Percentiles rank a stretch among this genome's conserved stretches.
These are phyloP conservation scores for Bifiguratus adelaidae DNA, from an alignment of 192 early-diverging fungal species.

Conservation along the genomic window DNA sequence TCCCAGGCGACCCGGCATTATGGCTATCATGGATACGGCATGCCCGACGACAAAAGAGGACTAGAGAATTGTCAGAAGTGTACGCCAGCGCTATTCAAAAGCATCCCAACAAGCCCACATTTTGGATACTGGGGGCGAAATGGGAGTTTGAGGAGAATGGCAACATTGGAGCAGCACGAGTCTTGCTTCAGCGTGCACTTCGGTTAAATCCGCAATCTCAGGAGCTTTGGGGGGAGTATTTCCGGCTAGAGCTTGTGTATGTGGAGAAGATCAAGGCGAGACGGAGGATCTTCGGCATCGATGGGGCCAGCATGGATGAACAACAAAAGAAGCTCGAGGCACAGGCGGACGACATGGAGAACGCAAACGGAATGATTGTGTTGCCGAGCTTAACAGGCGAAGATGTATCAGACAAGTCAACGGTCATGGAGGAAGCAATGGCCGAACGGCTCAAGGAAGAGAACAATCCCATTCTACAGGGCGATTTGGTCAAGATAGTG, in stretches of 20 bases:
- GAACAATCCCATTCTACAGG: conserved; percentile 54
- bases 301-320: no score
- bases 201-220: conserved; percentile 64
- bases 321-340: conserved; percentile 18
- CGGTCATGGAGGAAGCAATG: conserved; percentile 28
- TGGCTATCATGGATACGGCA: no score
- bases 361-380: conserved; percentile 37
- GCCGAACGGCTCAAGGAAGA: conserved; percentile 40
- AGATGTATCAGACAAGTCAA: conserved; percentile 24
- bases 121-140: conserved; percentile 89
- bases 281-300: conserved; percentile 66
- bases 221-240: conserved; percentile 88
- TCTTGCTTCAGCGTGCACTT: conserved; percentile 77
- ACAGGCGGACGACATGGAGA: conserved; percentile 18
- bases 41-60: no score
- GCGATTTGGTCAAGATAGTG: conserved; percentile 65
- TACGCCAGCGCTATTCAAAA: conserved; percentile 75
- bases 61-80: no score
- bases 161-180: conserved; percentile 72
- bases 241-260: conserved; percentile 83
- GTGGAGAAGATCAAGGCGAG: conserved; percentile 78
- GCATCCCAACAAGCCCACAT: conserved; percentile 67
- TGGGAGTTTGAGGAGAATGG: conserved; percentile 82
- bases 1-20: conserved; percentile 63
- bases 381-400: conserved; percentile 44